phyloP scores from a whole-genome alignment of 2,329 filamentous ascomycete species.

The Coniosporium tulheliwenetii region DNA sequence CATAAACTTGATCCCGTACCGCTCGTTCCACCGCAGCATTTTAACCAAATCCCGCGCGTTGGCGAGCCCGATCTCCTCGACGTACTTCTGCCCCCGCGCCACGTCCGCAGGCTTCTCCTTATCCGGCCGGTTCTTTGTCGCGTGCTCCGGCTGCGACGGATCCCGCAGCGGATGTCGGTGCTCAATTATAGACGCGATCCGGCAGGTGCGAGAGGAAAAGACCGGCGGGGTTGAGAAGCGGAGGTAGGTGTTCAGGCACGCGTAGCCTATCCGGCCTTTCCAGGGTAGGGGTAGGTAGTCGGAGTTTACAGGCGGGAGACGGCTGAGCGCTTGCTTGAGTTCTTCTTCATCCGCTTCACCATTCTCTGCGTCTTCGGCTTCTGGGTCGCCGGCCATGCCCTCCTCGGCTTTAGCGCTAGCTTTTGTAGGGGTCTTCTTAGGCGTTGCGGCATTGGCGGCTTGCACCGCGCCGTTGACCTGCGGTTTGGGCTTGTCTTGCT shows the following conservation, averaged over 20 bases:
- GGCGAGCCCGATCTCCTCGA: slow-evolving; percentile 61
- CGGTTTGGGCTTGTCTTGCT: slow-evolving; percentile 4
- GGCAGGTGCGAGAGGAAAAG: slow-evolving; percentile 82
- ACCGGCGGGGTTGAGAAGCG: slow-evolving; percentile 67
- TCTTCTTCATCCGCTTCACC: slow-evolving; percentile 40
- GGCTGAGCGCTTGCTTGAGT: slow-evolving; percentile 39
- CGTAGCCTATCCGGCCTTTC: slow-evolving; percentile 81
- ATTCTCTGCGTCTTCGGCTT: slow-evolving; percentile 35
- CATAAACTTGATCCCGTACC: slow-evolving; percentile 84
- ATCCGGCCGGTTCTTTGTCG: slow-evolving; percentile 76
- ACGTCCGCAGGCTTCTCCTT: slow-evolving; percentile 51
- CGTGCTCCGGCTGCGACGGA: slow-evolving; percentile 59
- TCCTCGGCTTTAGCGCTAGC: slow-evolving; percentile 7
- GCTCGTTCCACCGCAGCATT: slow-evolving; percentile 84
- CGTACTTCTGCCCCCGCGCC: slow-evolving; percentile 52
- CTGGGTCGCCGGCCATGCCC: slow-evolving; percentile 27
- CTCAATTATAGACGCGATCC: slow-evolving; percentile 78
- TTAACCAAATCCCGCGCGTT: slow-evolving; percentile 75
- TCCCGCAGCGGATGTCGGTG: slow-evolving; percentile 71
- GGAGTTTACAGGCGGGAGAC: slow-evolving; percentile 69
- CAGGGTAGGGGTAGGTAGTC: slow-evolving; percentile 73
- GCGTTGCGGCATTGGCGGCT: slow-evolving; percentile 1
- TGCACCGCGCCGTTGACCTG: background rate
- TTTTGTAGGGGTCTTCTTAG: slow-evolving; percentile 5
- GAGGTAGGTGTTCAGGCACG: slow-evolving; percentile 85